Percentiles rank a stretch among this genome's conserved stretches.
Conservation (phyloP, 1,284 basidiomycete species). For the Ustilago crameri region DNA sequence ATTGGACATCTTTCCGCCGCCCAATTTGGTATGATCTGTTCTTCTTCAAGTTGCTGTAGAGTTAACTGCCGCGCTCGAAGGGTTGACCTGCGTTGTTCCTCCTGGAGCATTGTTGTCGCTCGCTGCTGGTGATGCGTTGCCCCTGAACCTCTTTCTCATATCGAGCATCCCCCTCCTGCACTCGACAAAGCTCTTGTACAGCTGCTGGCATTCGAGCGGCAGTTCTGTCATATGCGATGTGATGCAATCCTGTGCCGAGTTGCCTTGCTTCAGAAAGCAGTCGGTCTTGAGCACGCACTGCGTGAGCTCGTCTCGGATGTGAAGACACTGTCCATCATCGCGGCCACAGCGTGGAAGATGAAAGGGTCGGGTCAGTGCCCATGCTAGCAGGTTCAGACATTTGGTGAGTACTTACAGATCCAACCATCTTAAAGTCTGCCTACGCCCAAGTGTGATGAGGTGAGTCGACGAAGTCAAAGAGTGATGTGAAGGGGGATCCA, state of each 20-base stretch:
- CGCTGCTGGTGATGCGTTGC: constrained; percentile 49
- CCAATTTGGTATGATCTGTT: too few relatives aligned
- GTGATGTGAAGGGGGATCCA: neutral
- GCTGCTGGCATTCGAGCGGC: constrained; percentile 54
- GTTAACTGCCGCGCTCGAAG: constrained; percentile 1
- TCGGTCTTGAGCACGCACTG: constrained; percentile 51
- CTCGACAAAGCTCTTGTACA: constrained; percentile 58
- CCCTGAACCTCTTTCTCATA: constrained; percentile 57
- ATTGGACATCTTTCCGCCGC: too few relatives aligned
- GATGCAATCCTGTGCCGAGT: constrained; percentile 54
- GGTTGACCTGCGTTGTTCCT: constrained; percentile 41
- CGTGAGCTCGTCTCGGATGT: constrained; percentile 53
- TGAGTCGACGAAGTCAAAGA: neutral
- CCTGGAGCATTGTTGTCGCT: constrained; percentile 41
- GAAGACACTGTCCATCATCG: constrained; percentile 29
- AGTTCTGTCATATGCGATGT: constrained; percentile 50
- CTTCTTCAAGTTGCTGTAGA: constrained; percentile 1
- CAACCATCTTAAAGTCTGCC: constrained; percentile 43
- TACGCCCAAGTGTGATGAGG: neutral
- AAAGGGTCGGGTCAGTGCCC: neutral
- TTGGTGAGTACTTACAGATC: constrained; percentile 19
- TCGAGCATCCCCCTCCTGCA: constrained; percentile 57
- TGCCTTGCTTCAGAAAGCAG: constrained; percentile 48
- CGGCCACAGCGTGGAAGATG: neutral
- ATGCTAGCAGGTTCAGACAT: neutral